Percentiles rank a stretch among this genome's conserved stretches.
These are phyloP conservation scores for Bocquillonia castaneifolia DNA, from an alignment of 441 rosid species.

Conservation along the genomic window DNA sequence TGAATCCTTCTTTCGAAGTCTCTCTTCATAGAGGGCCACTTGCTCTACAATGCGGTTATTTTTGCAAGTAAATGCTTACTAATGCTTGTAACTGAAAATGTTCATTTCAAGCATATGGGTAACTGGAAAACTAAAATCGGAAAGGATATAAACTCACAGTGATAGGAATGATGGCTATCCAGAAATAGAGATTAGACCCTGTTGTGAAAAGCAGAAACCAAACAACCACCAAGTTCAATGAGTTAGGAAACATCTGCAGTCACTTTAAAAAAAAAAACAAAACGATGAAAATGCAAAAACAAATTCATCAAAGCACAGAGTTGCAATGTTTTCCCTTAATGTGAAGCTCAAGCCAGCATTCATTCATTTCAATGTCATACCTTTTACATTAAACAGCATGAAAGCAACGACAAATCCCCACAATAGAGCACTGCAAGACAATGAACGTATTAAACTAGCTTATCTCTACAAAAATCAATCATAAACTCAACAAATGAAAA, in stretches of 20 bases:
- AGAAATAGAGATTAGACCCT: slow-evolving; percentile 94
- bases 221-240: slow-evolving; percentile 7
- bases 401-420: slow-evolving; percentile 92
- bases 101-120: neutral
- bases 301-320: neutral
- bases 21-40: neutral
- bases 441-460: slow-evolving; percentile 25
- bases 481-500: neutral
- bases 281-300: slow-evolving; percentile 5
- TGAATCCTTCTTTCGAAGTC: neutral
- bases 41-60: neutral
- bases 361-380: slow-evolving; percentile 27
- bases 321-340: neutral
- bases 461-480: slow-evolving; percentile 6
- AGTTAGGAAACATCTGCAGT: slow-evolving; percentile 5
- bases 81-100: neutral
- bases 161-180: slow-evolving; percentile 88
- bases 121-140: slow-evolving; percentile 11
- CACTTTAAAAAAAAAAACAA: neutral
- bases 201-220: slow-evolving; percentile 24
- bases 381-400: slow-evolving; percentile 88
- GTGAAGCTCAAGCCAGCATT: neutral
- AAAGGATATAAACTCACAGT: slow-evolving; percentile 43
- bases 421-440: slow-evolving; percentile 66
- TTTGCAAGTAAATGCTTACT: neutral